Percentiles rank a stretch among this genome's conserved stretches.
Evolutionary conservation across 805 yeast genomes (phyloP).

Genomic region (Limtongia smithiae): DNA sequence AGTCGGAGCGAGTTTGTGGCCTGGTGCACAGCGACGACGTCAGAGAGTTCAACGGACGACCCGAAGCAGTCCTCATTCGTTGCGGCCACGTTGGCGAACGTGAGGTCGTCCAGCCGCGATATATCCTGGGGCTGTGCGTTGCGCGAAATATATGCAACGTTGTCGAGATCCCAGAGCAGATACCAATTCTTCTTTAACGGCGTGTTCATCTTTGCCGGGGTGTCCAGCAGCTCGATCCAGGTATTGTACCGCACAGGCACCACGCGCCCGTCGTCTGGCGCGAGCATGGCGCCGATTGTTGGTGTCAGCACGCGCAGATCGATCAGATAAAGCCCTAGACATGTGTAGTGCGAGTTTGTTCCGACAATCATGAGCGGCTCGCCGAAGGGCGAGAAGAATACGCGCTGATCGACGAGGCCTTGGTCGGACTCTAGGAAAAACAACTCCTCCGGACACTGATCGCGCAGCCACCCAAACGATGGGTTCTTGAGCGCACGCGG

Average conservation of each 20-base stretch:
- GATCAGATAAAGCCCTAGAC: conserved; percentile 14
- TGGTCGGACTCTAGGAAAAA: conserved; percentile 9
- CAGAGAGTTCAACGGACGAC: not conserved
- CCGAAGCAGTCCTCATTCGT: not conserved
- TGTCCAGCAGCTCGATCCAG: conserved; percentile 5
- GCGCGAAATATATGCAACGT: conserved; percentile 8
- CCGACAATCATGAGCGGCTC: conserved; percentile 20
- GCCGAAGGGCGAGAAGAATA: conserved; percentile 15
- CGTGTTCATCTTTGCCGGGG: conserved; percentile 1
- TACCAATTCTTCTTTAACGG: conserved; percentile 16
- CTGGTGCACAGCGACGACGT: conserved; percentile 5
- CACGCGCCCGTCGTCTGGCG: not conserved
- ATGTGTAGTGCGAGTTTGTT: conserved; percentile 5
- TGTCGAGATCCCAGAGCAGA: conserved; percentile 2
- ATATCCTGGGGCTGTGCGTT: not conserved
- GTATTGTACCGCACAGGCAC: conserved; percentile 6
- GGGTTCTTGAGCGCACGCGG: conserved; percentile 1
- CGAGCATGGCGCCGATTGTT: not conserved
- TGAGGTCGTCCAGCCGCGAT: not conserved
- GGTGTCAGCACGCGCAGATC: conserved; percentile 16
- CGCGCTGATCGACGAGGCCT: conserved; percentile 13
- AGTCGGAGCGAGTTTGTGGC: conserved; percentile 12
- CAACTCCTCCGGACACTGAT: not conserved
- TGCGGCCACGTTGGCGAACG: conserved; percentile 1
- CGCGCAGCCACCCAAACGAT: conserved; percentile 4